Evolutionary conservation across 495 filamentous ascomycete genomes (phyloP), one percentile per base, ranked within the genome.

Genomic region (Viridothelium virens): DNA sequence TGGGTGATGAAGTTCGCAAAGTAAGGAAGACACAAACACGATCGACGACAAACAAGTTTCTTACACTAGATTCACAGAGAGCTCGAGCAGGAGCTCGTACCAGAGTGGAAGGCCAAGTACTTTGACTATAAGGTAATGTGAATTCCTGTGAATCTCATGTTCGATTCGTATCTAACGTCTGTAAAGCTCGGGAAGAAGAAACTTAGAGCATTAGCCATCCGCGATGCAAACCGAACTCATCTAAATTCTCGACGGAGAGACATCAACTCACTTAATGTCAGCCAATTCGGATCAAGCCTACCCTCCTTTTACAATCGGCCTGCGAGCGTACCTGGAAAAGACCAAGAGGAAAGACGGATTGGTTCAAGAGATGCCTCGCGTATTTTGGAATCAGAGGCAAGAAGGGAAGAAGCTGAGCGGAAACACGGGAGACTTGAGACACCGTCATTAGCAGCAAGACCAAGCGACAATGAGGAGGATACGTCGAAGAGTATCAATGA

Each of bases 21-120:
- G 82, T 84, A 47, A 71, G 81, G 79, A 63, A n/a, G 44, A 47
- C 33, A 41, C 47, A 10, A 38, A 14, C 64, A 31, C n/a, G 11
- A 25, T n/a, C 34, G 65, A 67, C 68, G 63, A 70, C 44, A 67
- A 73, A 25, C 6, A 38, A 65, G n/a, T 39, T 38, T 36, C 33
- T 6, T 70, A 71, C 63, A 75, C 67, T 56, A 44, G 48, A 56
- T 56, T 59, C 38, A 64, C 65, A 88, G 85, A 77, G 90, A 95
- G 79, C 81, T 96, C 65, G 91, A 96, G 63, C 85, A 87, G 74
- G 89, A 94, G 66, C 84, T 90, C 36, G 90, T 96, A 68, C 90
- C 92, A 79, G 92, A 96, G 83, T 96, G 92, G 92, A 84, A 88
- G 70, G 85, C 84, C 69, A 95, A 96, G 76, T 96, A 96, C 77